Base-by-base conservation (phyloP, 352 stramenopile genomes). In the Phytophthora hybrid region DNA sequence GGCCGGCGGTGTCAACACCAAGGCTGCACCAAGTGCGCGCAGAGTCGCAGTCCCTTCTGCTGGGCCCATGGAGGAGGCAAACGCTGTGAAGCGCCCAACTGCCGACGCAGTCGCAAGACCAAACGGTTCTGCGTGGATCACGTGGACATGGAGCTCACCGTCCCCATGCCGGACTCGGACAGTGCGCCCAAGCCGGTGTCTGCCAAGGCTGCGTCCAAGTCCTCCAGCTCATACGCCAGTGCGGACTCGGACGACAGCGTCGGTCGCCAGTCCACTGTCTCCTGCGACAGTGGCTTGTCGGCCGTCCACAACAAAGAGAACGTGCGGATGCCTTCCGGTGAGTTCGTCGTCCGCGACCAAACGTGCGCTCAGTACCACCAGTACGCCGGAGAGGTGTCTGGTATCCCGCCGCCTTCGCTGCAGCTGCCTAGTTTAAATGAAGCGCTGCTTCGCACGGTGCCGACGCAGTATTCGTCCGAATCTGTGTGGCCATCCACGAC, bases 41-140 rank as follows among this genome's bases (percentile, higher is more conserved):
- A 95, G 72, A 93, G 86, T 67, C 83, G 88, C 21, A 91, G 87
- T 37, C 84, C 83, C 4, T 89, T 91, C 63, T 94, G 87, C 68
- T 93, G 86, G 80, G 86, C 83, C 6, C 87, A 94, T 41, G 87
- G 87, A 5, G 87, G 87, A 39, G 88, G 88, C 52, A 89, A 91
- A 52, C 85, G 85, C n/a, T 94, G 88, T 44, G 85, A 93, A 47
- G 78, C 76, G 16, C 80, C 80, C 4, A 85, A 88, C 54, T 95
- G 88, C 68, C 84, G 81, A 18, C 86, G 84, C 5, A 92, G 83
- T 21, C 85, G 84, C 63, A 93, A 93, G 73, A 93, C 87, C 31
- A 91, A 91, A 58, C 81, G 84, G 16, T 93, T 90, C 47, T 95
- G 88, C 46, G 86, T 93, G 39, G 85, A 91, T 60, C 88, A 95